Evolutionary conservation across 1,139 yeast genomes (phyloP).

Genomic region (Yamadazyma triangularis): DNA sequence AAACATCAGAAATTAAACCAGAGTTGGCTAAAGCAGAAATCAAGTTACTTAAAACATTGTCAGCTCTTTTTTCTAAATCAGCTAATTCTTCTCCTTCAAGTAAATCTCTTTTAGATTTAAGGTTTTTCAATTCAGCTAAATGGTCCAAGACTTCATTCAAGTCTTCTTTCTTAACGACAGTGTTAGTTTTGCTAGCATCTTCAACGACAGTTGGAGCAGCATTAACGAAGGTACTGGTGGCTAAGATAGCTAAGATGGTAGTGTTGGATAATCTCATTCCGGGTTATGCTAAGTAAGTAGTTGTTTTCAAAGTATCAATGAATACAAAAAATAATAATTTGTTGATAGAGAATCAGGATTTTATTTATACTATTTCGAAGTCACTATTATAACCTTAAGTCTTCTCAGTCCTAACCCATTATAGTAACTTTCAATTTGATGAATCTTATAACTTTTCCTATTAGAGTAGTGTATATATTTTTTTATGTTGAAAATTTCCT

Average conservation of each 20-base stretch:
- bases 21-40: slow-evolving; percentile 35
- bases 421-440: too few relatives aligned
- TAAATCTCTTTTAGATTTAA: slow-evolving; percentile 35
- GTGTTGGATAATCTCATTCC: slow-evolving; percentile 44
- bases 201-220: slow-evolving; percentile 35
- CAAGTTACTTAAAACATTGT: slow-evolving; percentile 32
- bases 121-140: slow-evolving; percentile 28
- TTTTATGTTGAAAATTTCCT: slow-evolving; percentile 8
- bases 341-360: too few relatives aligned
- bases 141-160: slow-evolving; percentile 29
- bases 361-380: too few relatives aligned
- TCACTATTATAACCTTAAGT: too few relatives aligned
- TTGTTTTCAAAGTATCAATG: too few relatives aligned
- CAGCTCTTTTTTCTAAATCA: slow-evolving; percentile 37
- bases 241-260: slow-evolving; percentile 39
- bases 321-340: too few relatives aligned
- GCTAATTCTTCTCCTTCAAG: slow-evolving; percentile 24
- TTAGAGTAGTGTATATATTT: too few relatives aligned
- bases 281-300: too few relatives aligned
- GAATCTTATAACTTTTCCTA: too few relatives aligned
- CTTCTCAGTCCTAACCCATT: too few relatives aligned
- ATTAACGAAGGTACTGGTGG: slow-evolving; percentile 33
- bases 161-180: slow-evolving; percentile 33
- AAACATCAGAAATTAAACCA: slow-evolving; percentile 37
- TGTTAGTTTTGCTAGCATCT: slow-evolving; percentile 9